Percentiles rank a stretch among this genome's conserved stretches.
Conservation (phyloP, 345 rosid genomes). For the Linum tenue region DNA sequence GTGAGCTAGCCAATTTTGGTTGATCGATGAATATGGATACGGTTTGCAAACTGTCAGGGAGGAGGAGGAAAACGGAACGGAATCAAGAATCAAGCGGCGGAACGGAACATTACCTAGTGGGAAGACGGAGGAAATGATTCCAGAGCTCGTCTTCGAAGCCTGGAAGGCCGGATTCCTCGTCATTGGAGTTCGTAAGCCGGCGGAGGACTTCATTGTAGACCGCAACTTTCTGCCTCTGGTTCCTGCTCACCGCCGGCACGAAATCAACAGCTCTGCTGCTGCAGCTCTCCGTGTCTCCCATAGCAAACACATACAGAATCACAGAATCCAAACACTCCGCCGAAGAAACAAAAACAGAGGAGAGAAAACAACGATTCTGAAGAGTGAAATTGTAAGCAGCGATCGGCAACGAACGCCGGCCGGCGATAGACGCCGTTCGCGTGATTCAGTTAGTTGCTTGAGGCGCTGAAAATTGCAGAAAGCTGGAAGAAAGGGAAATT, state of each 20-base stretch:
- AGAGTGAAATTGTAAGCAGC: background rate
- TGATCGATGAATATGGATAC: background rate
- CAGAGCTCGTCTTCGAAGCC: constrained; percentile 54
- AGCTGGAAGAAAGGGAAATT: background rate
- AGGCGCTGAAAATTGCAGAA: background rate
- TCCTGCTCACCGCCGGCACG: constrained; percentile 24
- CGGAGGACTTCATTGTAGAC: constrained; percentile 37
- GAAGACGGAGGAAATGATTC: constrained; percentile 52
- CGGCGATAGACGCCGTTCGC: background rate
- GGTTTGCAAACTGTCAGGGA: background rate
- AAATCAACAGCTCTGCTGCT: constrained; percentile 42
- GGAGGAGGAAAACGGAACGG: background rate
- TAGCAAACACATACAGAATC: constrained; percentile 5
- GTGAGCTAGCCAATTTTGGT: background rate
- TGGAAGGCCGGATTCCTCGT: constrained; percentile 29
- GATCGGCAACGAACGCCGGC: background rate
- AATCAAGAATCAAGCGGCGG: background rate
- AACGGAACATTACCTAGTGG: constrained; percentile 28
- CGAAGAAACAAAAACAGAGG: too few species aligned
- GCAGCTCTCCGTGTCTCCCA: constrained; percentile 50
- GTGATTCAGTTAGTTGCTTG: constrained; percentile 1
- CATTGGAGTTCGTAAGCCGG: constrained; percentile 34
- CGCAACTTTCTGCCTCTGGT: constrained; percentile 37
- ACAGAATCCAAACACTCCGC: background rate
- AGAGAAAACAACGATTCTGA: background rate